A percentile compares a stretch with the other conserved stretches of the same genome.
Conservation (phyloP, 345 rosid species). For the Populus nigra region DNA sequence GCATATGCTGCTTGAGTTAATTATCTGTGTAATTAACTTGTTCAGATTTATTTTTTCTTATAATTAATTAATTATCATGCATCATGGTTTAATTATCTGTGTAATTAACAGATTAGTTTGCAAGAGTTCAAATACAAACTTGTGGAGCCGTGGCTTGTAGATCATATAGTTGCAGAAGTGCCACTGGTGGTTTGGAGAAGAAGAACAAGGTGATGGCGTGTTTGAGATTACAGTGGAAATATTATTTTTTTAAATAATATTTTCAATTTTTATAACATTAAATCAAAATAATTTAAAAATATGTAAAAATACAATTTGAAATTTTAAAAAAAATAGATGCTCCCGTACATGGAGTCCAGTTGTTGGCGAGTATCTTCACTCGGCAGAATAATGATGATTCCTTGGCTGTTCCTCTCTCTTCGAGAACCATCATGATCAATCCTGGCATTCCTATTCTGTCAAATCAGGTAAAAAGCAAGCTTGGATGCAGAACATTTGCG, state of each 20-base stretch:
- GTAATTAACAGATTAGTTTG: conserved; percentile 69
- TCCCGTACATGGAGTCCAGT: neutral
- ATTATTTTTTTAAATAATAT: no score
- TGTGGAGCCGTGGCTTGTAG: conserved; percentile 89
- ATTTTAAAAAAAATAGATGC: neutral
- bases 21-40: neutral
- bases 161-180: conserved; percentile 91
- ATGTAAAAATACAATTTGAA: no score
- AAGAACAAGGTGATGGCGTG: conserved; percentile 56
- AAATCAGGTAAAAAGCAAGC: conserved; percentile 70
- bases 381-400: neutral
- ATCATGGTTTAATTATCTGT: no score
- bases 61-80: neutral
- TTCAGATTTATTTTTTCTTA: neutral
- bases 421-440: neutral
- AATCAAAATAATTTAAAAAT: no score
- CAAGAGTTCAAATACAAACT: conserved; percentile 95
- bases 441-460: neutral
- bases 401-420: neutral
- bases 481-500: conserved; percentile 75
- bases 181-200: conserved; percentile 96
- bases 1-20: neutral
- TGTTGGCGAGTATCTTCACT: neutral
- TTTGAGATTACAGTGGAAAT: no score
- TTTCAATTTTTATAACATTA: no score